Percentiles rank a stretch among this genome's conserved stretches.
phyloP scores from a whole-genome alignment of 2,329 filamentous ascomycete genomes.

The Penicillium concentricum region DNA sequence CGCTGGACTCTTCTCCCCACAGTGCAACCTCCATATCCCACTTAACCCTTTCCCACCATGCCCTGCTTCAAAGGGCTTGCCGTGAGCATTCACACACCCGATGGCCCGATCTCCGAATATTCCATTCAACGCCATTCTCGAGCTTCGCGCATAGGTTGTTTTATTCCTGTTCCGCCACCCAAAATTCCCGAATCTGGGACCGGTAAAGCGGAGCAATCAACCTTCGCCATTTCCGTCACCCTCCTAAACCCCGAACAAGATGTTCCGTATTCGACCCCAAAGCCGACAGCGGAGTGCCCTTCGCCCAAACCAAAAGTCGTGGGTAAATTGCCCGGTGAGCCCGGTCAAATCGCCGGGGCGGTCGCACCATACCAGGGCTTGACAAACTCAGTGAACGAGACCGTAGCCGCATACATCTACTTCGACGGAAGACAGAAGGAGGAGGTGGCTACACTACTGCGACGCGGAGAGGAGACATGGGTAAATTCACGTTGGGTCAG shows the following conservation, averaged over 20 bases:
- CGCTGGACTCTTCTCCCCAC: slow-evolving; percentile 2
- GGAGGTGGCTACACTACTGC: slow-evolving; percentile 89
- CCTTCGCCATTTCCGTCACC: slow-evolving; percentile 97
- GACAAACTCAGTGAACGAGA: slow-evolving; percentile 91
- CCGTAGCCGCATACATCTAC: slow-evolving; percentile 97
- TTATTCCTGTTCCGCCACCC: slow-evolving; percentile 91
- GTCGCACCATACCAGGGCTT: slow-evolving; percentile 86
- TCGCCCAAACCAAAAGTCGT: slow-evolving; percentile 80
- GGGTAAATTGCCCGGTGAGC: slow-evolving; percentile 62
- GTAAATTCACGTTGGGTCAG: slow-evolving; percentile 98
- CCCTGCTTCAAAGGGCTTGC: slow-evolving; percentile 99
- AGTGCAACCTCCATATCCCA: slow-evolving; percentile 1
- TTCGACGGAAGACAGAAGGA: slow-evolving; percentile 95
- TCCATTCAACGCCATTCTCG: slow-evolving; percentile 93
- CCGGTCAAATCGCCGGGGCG: slow-evolving; percentile 53
- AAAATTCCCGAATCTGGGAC: slow-evolving; percentile 68
- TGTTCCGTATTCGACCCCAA: slow-evolving; percentile 90
- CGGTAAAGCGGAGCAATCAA: slow-evolving; percentile 84
- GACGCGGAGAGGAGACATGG: slow-evolving; percentile 96
- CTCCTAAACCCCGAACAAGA: slow-evolving; percentile 83
- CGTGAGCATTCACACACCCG: slow-evolving; percentile 87
- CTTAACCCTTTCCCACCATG: slow-evolving; percentile 51
- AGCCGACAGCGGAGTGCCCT: slow-evolving; percentile 71
- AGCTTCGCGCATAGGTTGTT: slow-evolving; percentile 89
- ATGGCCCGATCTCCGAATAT: slow-evolving; percentile 81